These are phyloP conservation scores for Kuraishia piskuri DNA, from an alignment of 805 yeast species.

Conservation along the genomic window DNA sequence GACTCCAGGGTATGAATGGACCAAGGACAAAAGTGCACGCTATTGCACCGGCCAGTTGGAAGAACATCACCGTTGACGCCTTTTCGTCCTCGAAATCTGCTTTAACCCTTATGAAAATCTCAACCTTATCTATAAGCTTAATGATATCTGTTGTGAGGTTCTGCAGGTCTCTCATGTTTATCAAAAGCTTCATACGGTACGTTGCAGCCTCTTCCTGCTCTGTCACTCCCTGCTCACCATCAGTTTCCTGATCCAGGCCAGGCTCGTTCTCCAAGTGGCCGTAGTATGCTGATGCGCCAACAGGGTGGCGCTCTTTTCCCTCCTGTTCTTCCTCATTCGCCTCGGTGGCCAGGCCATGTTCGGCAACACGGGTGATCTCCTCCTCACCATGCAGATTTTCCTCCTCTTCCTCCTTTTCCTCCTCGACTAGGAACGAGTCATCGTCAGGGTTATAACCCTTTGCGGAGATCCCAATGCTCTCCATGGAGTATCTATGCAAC, in stretches of 20 bases:
- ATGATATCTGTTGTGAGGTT: slow-evolving; percentile 50
- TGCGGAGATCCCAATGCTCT: not conserved
- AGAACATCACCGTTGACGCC: slow-evolving; percentile 51
- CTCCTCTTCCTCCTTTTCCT: not conserved
- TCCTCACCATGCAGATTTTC: not conserved
- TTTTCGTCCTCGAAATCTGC: slow-evolving; percentile 69
- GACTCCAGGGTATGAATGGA: slow-evolving; percentile 56
- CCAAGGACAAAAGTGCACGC: slow-evolving; percentile 32
- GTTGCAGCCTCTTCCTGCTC: not conserved
- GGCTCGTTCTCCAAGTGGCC: not conserved
- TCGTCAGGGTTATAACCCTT: too few species aligned
- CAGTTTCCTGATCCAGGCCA: not conserved
- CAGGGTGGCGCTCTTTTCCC: not conserved
- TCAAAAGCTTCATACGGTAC: slow-evolving; percentile 30
- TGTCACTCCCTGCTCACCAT: not conserved
- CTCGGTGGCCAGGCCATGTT: not conserved
- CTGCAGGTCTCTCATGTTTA: slow-evolving; percentile 71
- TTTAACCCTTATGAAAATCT: slow-evolving; percentile 47
- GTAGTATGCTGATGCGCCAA: not conserved
- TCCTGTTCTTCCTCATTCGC: not conserved
- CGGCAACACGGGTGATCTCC: not conserved
- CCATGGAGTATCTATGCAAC: not conserved
- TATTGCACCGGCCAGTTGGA: slow-evolving; percentile 30
- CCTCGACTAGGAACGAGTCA: not conserved
- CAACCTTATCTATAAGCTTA: slow-evolving; percentile 38